Base-by-base conservation (phyloP, 768 basidiomycete species). In the Russula dissimulans region DNA sequence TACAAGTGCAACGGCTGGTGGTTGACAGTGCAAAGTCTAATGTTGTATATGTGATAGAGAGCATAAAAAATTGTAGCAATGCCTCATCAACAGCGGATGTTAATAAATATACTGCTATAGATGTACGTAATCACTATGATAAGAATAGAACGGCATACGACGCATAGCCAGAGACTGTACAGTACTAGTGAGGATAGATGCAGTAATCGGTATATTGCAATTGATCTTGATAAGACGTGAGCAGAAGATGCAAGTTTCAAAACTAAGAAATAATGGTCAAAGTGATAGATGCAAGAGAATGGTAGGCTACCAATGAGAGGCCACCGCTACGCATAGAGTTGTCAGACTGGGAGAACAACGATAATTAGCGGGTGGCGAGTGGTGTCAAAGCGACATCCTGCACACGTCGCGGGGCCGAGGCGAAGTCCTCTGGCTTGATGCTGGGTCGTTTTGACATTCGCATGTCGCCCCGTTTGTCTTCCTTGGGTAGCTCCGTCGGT, bases 391-490 rank as follows among this genome's bases (percentile, higher is more conserved):
- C 49, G 15, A 15, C 56, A n/a, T 54, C 43, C 36, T 39, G 50
- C 39, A 15, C 39, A 22, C 56, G 44, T 6, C 44, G 39, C 1
- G 31, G 18, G 22, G 11, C 22, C 9, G 8, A 17, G 26, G 31
- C 39, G 5, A 31, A 26, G 12, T 46, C 49, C 17, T 44, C 50
- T 17, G 29, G 48, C 26, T 86, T 84, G 60, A 85, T 73, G 62
- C 85, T 89, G 38, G 85, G 86, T 42, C 86, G 78, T 71, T 89
- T 89, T 32, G 80, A 78, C 57, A 81, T 73, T 56, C 79, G 73
- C 54, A 78, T 69, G 38, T 79, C 81, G 3, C 85, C 86, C 44
- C 75, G 76, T 66, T 74, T 79, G 57, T 81, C 81, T 71, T 87
- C 81, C 69, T 79, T 84, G 57, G 75, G 71, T 55, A 86, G 72